Conservation (phyloP, 805 yeast species). For the Zygoascus biomembranicola region DNA sequence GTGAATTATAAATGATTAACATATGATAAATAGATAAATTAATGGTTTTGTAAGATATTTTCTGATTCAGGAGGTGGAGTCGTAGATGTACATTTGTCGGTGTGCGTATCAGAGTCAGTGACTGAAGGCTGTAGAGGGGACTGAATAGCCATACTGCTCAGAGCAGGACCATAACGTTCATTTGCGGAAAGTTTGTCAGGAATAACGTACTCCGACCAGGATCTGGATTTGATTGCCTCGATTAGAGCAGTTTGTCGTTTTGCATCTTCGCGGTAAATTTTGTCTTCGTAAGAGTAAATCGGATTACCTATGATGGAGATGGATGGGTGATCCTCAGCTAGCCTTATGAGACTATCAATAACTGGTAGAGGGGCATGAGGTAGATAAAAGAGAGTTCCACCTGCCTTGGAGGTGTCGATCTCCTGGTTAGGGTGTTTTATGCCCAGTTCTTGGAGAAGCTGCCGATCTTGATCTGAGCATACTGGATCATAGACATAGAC, state of each 20-base stretch:
- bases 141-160: background rate
- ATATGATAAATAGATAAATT: background rate
- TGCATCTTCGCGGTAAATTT: background rate
- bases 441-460: slow-evolving; percentile 25
- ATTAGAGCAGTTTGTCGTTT: background rate
- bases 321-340: background rate
- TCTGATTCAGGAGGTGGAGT: background rate
- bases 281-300: background rate
- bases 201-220: background rate
- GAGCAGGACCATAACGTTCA: background rate
- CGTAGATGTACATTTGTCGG: background rate
- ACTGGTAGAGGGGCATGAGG: slow-evolving; percentile 65
- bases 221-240: background rate
- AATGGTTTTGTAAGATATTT: background rate
- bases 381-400: slow-evolving; percentile 43
- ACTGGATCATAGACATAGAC: slow-evolving; percentile 61
- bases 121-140: background rate
- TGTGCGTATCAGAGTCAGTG: background rate
- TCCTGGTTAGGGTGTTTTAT: slow-evolving; percentile 19
- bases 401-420: background rate
- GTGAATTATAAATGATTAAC: background rate
- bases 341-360: slow-evolving; percentile 15
- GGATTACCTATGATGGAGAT: background rate
- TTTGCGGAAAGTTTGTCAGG: background rate
- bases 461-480: slow-evolving; percentile 40